Evolutionary conservation across 2,329 filamentous ascomycete species (phyloP).

Genomic region (Sporothrix brunneoviolacea): DNA sequence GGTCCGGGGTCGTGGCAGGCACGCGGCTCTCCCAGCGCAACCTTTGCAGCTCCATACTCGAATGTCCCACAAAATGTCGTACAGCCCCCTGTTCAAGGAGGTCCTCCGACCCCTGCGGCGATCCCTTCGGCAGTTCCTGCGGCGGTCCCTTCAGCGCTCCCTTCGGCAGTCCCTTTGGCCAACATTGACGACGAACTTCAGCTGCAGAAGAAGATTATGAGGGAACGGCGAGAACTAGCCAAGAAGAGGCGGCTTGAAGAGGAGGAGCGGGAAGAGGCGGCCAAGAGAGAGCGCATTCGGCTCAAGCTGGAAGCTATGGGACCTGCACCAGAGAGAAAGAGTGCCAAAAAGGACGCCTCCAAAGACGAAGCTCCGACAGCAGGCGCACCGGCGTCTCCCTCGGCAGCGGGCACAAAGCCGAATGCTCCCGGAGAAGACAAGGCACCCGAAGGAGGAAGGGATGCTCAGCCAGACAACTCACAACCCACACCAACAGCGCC

Average conservation of each 20-base stretch:
- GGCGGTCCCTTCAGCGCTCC: too few species aligned
- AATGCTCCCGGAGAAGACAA: background rate
- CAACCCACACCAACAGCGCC: background rate
- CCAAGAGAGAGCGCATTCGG: constrained; percentile 61
- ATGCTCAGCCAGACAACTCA: background rate
- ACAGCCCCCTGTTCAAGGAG: too few species aligned
- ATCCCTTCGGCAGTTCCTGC: too few species aligned
- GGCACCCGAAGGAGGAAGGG: background rate
- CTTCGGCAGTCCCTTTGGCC: too few species aligned
- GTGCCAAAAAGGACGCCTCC: constrained; percentile 45
- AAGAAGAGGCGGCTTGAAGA: constrained; percentile 62
- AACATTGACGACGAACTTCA: constrained; percentile 48
- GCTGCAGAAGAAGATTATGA: constrained; percentile 66
- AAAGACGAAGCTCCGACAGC: constrained; percentile 30
- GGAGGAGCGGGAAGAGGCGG: constrained; percentile 66
- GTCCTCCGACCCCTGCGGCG: too few species aligned
- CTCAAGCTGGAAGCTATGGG: constrained; percentile 67
- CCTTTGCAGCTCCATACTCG: constrained; percentile 8
- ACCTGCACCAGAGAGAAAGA: constrained; percentile 54
- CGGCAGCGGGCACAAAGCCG: background rate
- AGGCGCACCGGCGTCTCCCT: background rate
- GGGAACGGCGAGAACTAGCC: constrained; percentile 61
- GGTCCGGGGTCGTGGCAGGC: constrained; percentile 34
- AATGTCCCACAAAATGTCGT: background rate
- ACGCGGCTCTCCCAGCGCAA: constrained; percentile 34